Evolutionary conservation across 129 eudicot genomes (phyloP).

Genomic region (Centella asiatica): DNA sequence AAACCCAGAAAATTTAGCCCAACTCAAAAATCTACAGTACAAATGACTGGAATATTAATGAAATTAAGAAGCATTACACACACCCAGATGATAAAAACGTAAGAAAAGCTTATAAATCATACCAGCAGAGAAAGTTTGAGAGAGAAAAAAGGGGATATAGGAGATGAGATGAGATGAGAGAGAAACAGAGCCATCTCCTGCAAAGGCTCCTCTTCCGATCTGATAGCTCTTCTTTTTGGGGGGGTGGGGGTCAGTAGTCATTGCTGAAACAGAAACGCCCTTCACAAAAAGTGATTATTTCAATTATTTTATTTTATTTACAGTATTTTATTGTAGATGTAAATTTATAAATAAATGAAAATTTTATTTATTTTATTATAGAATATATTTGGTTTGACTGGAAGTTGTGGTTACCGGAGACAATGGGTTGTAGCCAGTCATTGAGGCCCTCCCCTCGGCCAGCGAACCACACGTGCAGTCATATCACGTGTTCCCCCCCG

Average conservation of each 20-base stretch:
- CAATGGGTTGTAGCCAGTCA: conserved; percentile 7
- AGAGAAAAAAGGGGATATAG: too few species aligned
- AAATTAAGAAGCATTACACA: background rate
- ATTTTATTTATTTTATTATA: too few species aligned
- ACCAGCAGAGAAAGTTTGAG: background rate
- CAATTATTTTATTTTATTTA: background rate
- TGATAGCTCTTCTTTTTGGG: conserved; percentile 3
- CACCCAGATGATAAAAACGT: conserved; percentile 6
- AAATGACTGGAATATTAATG: background rate
- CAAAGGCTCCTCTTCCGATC: conserved; percentile 17
- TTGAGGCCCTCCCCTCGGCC: conserved; percentile 7
- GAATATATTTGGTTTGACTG: too few species aligned
- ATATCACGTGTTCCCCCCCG: background rate
- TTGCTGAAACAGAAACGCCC: background rate
- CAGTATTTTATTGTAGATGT: background rate
- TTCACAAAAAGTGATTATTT: background rate
- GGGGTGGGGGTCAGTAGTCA: background rate
- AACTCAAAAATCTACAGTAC: background rate
- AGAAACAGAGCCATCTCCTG: conserved; percentile 8
- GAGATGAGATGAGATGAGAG: background rate
- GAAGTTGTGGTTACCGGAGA: background rate
- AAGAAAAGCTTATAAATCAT: background rate
- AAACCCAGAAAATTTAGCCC: background rate
- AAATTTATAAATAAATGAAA: too few species aligned
- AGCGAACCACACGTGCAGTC: conserved; percentile 8